Percentiles rank a stretch among this genome's conserved stretches.
phyloP scores from a whole-genome alignment of 768 basidiomycete species.

The Leucogyrophana mollusca region DNA sequence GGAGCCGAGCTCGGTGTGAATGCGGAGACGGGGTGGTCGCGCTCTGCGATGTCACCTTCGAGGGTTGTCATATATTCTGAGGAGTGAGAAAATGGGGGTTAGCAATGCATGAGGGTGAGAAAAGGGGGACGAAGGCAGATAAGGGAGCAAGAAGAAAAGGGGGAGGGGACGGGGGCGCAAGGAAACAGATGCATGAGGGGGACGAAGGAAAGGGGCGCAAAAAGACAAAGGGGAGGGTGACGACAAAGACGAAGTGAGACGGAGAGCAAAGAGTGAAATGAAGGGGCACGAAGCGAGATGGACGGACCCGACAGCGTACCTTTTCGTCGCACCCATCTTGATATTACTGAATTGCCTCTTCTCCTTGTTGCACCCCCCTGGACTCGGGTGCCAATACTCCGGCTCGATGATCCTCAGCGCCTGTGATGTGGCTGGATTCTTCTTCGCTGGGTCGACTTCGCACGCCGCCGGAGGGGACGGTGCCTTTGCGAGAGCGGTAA shows the following conservation, averaged over 20 bases:
- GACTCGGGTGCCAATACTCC: conserved; percentile 82
- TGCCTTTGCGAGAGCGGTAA: conserved; percentile 61
- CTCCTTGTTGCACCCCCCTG: conserved; percentile 96
- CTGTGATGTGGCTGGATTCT: conserved; percentile 7
- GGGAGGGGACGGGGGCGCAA: background rate
- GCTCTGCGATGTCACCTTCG: conserved; percentile 89
- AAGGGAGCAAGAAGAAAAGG: too few relatives aligned
- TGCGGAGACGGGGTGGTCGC: conserved; percentile 89
- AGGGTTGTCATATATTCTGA: conserved; percentile 93
- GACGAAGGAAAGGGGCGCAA: too few relatives aligned
- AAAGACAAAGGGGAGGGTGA: conserved; percentile 8
- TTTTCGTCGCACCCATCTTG: conserved; percentile 91
- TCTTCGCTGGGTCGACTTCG: conserved; percentile 42
- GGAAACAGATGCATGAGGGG: background rate
- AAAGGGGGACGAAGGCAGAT: background rate
- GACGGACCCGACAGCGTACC: conserved; percentile 46
- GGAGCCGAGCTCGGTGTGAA: conserved; percentile 78
- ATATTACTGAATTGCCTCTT: conserved; percentile 96
- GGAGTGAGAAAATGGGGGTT: background rate
- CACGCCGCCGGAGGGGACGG: conserved; percentile 72
- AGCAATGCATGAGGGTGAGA: background rate
- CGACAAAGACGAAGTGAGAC: background rate
- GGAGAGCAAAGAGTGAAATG: too few relatives aligned
- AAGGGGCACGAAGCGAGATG: too few relatives aligned
- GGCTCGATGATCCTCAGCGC: conserved; percentile 31